phyloP scores from a whole-genome alignment of 352 stramenopile genomes.

The Globisporangium middletonii region DNA sequence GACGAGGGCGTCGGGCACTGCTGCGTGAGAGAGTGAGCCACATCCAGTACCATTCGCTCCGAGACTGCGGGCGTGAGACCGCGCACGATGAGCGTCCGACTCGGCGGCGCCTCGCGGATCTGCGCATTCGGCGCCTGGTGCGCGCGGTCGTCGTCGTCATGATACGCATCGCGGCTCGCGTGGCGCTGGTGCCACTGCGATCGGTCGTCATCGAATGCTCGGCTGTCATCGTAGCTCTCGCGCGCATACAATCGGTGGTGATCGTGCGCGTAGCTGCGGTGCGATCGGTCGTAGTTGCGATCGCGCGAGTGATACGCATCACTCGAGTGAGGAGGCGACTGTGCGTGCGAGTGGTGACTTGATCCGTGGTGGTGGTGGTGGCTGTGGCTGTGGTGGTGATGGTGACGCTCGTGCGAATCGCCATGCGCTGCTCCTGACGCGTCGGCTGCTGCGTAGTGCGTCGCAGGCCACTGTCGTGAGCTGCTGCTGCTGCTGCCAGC shows the following conservation, averaged over 20 bases:
- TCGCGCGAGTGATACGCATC: too few species aligned
- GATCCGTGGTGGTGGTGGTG: background rate
- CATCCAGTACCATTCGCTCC: constrained; percentile 75
- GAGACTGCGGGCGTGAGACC: constrained; percentile 40
- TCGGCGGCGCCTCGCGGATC: constrained; percentile 27
- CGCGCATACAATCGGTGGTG: background rate
- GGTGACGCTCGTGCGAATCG: background rate
- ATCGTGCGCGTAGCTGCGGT: background rate
- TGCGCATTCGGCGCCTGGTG: constrained; percentile 1
- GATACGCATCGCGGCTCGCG: background rate
- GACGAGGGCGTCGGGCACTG: constrained; percentile 4
- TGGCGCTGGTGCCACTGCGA: background rate
- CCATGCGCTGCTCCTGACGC: too few species aligned
- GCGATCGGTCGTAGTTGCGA: background rate
- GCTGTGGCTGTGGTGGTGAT: background rate
- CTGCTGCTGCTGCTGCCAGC: too few species aligned
- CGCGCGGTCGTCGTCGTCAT: background rate
- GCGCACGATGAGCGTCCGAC: constrained; percentile 57
- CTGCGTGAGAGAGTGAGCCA: constrained; percentile 19
- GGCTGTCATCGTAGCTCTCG: background rate
- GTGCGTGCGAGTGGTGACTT: background rate
- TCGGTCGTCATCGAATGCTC: background rate
- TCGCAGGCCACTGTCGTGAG: too few species aligned
- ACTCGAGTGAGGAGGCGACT: background rate
- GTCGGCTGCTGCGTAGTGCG: too few species aligned